A percentile compares a stretch with the other conserved stretches of the same genome.
phyloP scores from a whole-genome alignment of 1,284 basidiomycete genomes.

The Puccinia novopanici region DNA sequence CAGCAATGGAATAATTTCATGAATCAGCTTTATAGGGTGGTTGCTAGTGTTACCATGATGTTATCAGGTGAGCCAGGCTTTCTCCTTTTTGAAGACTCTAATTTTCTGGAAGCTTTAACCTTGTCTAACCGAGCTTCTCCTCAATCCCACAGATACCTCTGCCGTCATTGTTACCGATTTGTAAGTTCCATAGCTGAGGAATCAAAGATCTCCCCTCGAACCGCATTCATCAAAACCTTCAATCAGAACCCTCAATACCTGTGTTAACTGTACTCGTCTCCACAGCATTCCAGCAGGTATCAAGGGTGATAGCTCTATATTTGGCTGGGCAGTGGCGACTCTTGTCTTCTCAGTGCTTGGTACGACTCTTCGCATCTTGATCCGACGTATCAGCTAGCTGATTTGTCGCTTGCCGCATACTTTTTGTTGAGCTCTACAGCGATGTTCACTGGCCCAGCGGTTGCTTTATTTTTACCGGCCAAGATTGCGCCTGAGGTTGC shows the following conservation, averaged over 20 bases:
- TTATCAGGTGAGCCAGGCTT: conserved; percentile 24
- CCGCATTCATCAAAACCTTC: background rate
- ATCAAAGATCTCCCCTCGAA: background rate
- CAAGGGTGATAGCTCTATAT: background rate
- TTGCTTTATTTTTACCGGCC: conserved; percentile 11
- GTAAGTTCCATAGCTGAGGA: background rate
- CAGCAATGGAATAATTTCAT: conserved; percentile 49
- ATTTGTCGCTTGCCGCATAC: background rate
- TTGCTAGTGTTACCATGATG: conserved; percentile 35
- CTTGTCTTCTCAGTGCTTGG: conserved; percentile 23
- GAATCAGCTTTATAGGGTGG: conserved; percentile 37
- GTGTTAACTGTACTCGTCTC: background rate
- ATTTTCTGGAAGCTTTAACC: too few relatives aligned
- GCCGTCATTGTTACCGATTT: conserved; percentile 41
- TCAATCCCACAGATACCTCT: conserved; percentile 12
- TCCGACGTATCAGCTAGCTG: background rate
- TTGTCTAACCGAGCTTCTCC: background rate
- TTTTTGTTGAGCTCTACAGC: background rate
- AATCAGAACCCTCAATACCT: background rate
- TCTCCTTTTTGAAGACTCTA: too few relatives aligned
- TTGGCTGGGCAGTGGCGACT: conserved; percentile 40
- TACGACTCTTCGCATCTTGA: background rate
- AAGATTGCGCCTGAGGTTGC: background rate
- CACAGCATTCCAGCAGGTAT: conserved; percentile 31
- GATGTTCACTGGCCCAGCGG: conserved; percentile 22